phyloP scores from a whole-genome alignment of 768 basidiomycete genomes.

The Leccinellum albellum region DNA sequence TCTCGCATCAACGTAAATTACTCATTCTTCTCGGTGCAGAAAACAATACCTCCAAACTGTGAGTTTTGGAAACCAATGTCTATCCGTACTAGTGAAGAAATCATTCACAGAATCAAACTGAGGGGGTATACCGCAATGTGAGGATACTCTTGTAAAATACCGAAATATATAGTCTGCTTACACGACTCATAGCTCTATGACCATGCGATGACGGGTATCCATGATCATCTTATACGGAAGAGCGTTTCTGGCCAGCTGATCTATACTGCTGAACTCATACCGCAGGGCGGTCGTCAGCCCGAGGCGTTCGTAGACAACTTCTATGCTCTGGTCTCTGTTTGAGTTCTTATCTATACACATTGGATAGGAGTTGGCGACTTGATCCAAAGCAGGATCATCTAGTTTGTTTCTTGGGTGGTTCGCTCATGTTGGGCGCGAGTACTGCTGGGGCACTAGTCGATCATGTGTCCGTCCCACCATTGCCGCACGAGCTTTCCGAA shows the following conservation, averaged over 20 bases:
- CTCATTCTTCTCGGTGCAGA: constrained; percentile 12
- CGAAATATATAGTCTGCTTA: not conserved
- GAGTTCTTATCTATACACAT: constrained; percentile 5
- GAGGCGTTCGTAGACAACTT: constrained; percentile 32
- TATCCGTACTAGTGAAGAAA: not conserved
- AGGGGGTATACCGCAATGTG: constrained; percentile 74
- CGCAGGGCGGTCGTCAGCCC: constrained; percentile 39
- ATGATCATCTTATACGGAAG: constrained; percentile 65
- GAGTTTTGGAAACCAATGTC: constrained; percentile 6
- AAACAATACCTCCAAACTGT: constrained; percentile 34
- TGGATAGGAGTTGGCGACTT: constrained; percentile 62
- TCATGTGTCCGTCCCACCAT: constrained; percentile 66
- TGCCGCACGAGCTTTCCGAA: constrained; percentile 54
- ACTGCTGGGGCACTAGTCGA: constrained; percentile 51
- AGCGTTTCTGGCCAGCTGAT: constrained; percentile 56
- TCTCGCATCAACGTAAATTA: not conserved
- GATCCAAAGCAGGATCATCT: constrained; percentile 93
- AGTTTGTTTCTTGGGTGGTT: constrained; percentile 91
- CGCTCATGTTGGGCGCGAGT: constrained; percentile 86
- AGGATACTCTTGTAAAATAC: constrained; percentile 14
- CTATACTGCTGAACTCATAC: constrained; percentile 81
- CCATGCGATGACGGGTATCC: constrained; percentile 78
- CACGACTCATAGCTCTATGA: constrained; percentile 73
- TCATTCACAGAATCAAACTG: constrained; percentile 57
- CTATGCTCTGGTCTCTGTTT: not conserved